Base-by-base conservation (phyloP, 2,329 filamentous ascomycete species). In the Pezicula neosporulosa region DNA sequence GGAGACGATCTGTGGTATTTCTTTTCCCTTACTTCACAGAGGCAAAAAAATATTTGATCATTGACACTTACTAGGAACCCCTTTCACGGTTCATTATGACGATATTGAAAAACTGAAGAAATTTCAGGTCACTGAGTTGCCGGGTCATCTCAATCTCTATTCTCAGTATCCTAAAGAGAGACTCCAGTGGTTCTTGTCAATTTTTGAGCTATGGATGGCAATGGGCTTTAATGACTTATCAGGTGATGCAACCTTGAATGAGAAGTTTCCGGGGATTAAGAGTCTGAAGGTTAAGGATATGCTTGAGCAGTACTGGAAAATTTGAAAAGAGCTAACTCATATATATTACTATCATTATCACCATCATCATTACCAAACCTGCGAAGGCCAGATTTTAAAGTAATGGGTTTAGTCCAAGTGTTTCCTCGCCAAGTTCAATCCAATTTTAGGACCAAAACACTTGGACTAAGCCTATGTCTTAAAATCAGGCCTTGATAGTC, bases 11-110 rank as follows among this genome's bases (percentile, higher is more conserved):
- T 30, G 50, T 37, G 57, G 61, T 56, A 43, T 27, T 4, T 46
- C n/a, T 33, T n/a, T n/a, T n/a, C n/a, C n/a, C n/a, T n/a, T n/a
- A n/a, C n/a, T 42, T 19, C 35, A 15, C 35, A 16, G 19, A 21
- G 12, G 2, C 16, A 1, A 27, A 4, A 4, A 15, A 10, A 33
- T 27, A 5, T 3, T 12, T 24, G 12, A 5, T 16, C 15, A 12
- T 5, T 21, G 15, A 42, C 12, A n/a, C 3, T 12, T 30, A 30
- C 7, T 16, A 48, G 50, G 48, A 33, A 33, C 46, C 47, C 43
- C 49, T 41, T 63, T 59, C 43, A 51, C 51, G 49, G 59, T 61
- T 58, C 53, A 59, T 50, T 63, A 61, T 60, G 58, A 48, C 54
- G 41, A 53, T 54, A 47, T 56, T 53, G 57, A 60, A 53, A 62